phyloP scores from a whole-genome alignment of 768 basidiomycete genomes.

The Rubroboletus pulcherrimus region DNA sequence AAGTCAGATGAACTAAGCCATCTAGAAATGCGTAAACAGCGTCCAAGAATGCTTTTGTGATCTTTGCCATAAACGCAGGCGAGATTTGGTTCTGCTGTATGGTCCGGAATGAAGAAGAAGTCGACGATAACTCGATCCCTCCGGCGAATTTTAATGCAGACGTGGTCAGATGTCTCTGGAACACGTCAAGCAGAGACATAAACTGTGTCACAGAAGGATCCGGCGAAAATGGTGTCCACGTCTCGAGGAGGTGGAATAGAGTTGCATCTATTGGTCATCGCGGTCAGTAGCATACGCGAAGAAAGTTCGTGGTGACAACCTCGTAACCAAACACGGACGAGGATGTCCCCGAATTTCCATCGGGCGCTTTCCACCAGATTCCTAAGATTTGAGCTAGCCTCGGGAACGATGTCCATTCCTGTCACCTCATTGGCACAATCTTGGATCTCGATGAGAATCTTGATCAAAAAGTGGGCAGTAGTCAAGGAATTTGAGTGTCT shows the following conservation, averaged over 20 bases:
- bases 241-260: constrained; percentile 79
- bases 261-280: constrained; percentile 61
- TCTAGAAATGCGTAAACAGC: constrained; percentile 82
- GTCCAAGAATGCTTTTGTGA: constrained; percentile 84
- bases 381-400: constrained; percentile 63
- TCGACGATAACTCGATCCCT: constrained; percentile 56
- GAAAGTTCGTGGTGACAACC: constrained; percentile 44
- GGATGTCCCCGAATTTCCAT: constrained; percentile 85
- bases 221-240: constrained; percentile 67
- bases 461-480: constrained; percentile 74
- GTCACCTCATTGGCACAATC: constrained; percentile 82
- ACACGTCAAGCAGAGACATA: constrained; percentile 71
- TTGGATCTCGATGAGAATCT: constrained; percentile 78
- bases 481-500: constrained; percentile 76
- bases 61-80: constrained; percentile 62
- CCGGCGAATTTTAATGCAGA: constrained; percentile 78
- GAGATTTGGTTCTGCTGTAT: constrained; percentile 61
- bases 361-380: constrained; percentile 74
- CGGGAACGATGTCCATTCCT: constrained; percentile 76
- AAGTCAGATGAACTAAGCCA: constrained; percentile 77
- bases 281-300: constrained; percentile 2
- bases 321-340: constrained; percentile 76
- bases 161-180: constrained; percentile 75
- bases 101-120: constrained; percentile 45
- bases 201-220: constrained; percentile 70